phyloP scores from a whole-genome alignment of 176 grass and related monocot species.

The Musa troglodytarum region DNA sequence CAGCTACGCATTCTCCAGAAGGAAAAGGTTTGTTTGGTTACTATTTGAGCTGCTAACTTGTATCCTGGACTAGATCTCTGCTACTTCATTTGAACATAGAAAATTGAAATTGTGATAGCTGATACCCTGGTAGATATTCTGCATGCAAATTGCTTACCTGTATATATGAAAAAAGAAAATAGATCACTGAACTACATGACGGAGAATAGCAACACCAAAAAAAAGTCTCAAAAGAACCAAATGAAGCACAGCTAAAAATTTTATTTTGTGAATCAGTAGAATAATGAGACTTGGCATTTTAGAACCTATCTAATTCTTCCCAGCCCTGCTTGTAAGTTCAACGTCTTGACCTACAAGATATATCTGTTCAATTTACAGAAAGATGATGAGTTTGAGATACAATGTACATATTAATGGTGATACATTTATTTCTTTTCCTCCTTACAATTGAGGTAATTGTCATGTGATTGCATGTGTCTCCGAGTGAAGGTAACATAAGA shows the following conservation, averaged over 20 bases:
- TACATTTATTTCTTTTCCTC: neutral
- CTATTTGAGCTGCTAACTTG: neutral
- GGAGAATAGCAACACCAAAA: too few relatives aligned
- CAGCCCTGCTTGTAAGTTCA: neutral
- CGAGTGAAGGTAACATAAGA: neutral
- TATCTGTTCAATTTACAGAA: neutral
- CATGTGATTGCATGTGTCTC: neutral
- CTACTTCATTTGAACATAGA: neutral
- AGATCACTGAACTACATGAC: too few relatives aligned
- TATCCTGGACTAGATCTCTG: neutral
- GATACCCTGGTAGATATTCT: too few relatives aligned
- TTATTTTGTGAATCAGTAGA: neutral
- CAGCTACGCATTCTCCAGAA: constrained; percentile 40
- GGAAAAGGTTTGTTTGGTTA: constrained; percentile 38
- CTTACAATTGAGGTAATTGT: neutral
- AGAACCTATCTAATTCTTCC: neutral
- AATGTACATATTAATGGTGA: neutral
- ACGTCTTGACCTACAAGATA: neutral
- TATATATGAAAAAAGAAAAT: too few relatives aligned
- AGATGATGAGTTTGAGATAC: too few relatives aligned
- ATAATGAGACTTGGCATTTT: neutral
- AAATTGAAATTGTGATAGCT: neutral
- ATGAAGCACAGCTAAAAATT: neutral
- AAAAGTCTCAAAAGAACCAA: neutral
- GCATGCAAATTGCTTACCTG: too few relatives aligned